Percentiles rank a stretch among this genome's conserved stretches.
These are phyloP conservation scores for Prinsepia uniflora DNA, from an alignment of 306 rosid species.

Conservation along the genomic window DNA sequence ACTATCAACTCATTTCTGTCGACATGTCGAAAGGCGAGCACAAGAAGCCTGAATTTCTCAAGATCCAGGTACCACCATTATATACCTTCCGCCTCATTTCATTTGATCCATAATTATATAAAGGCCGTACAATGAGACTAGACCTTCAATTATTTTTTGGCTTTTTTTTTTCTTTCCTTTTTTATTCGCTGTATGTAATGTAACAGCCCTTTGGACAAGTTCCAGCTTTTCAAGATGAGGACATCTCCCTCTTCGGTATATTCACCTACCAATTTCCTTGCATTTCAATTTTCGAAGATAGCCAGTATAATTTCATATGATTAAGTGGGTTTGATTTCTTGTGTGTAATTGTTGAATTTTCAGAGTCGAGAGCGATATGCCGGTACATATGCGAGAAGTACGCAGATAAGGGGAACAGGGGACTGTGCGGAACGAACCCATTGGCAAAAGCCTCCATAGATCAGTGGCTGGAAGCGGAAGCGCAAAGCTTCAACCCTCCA, in stretches of 20 bases:
- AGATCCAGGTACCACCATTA: conserved; percentile 46
- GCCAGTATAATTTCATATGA: neutral
- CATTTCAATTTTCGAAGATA: neutral
- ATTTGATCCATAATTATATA: too few species aligned
- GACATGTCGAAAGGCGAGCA: conserved; percentile 87
- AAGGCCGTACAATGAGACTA: too few species aligned
- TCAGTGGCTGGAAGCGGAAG: conserved; percentile 85
- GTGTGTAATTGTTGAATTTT: neutral
- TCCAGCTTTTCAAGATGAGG: conserved; percentile 72
- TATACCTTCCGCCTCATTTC: too few species aligned
- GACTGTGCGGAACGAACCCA: conserved; percentile 58
- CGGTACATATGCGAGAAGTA: conserved; percentile 76
- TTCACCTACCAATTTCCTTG: neutral
- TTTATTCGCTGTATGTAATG: too few species aligned
- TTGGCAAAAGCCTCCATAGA: conserved; percentile 68
- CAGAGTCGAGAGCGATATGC: conserved; percentile 83
- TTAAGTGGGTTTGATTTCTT: neutral
- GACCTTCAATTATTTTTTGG: too few species aligned
- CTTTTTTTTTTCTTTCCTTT: too few species aligned
- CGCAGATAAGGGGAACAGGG: conserved; percentile 50
- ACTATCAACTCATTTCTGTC: conserved; percentile 53
- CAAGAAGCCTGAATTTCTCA: conserved; percentile 58
- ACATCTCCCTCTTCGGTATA: conserved; percentile 65
- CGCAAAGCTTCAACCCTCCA: conserved; percentile 73
- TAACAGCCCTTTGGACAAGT: conserved; percentile 85